These are phyloP conservation scores for Colletotrichum agaves DNA, from an alignment of 2,329 filamentous ascomycete genomes.

Conservation along the genomic window DNA sequence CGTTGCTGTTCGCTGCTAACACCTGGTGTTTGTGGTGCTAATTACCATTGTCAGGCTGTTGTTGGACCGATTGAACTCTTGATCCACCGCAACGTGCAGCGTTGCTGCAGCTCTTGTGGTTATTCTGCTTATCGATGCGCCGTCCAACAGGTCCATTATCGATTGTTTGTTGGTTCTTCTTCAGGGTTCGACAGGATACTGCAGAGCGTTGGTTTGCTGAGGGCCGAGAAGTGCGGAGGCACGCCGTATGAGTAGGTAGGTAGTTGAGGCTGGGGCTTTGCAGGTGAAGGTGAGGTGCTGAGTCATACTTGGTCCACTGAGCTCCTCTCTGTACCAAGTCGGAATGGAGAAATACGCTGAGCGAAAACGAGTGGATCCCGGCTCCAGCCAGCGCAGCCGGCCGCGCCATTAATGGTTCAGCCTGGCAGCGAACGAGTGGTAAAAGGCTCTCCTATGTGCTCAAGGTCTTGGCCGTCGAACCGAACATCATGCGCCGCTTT, in stretches of 20 bases:
- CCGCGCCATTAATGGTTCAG: constrained; percentile 5
- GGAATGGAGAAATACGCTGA: constrained; percentile 8
- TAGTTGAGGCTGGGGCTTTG: background rate
- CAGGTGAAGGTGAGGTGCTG: background rate
- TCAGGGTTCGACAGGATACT: constrained; percentile 8
- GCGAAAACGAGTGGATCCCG: background rate
- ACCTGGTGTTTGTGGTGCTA: constrained; percentile 21
- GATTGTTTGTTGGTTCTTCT: constrained; percentile 24
- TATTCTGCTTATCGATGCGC: background rate
- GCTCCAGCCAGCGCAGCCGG: constrained; percentile 1
- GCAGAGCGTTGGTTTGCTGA: background rate
- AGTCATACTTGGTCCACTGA: background rate
- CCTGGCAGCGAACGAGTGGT: background rate
- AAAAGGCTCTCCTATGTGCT: background rate
- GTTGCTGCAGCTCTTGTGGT: constrained; percentile 28
- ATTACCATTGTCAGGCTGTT: constrained; percentile 12
- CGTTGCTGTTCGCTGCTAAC: constrained; percentile 12
- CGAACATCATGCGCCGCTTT: too few species aligned
- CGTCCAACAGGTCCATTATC: constrained; percentile 12
- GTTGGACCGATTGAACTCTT: constrained; percentile 6
- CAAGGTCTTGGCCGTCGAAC: too few species aligned
- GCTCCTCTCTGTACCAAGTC: background rate
- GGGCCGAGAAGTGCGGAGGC: background rate
- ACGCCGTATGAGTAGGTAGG: background rate
- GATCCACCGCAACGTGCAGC: constrained; percentile 18